A percentile compares a stretch with the other conserved stretches of the same genome.
Conservation (phyloP, 345 rosid genomes). For the Passiflora organensis region DNA sequence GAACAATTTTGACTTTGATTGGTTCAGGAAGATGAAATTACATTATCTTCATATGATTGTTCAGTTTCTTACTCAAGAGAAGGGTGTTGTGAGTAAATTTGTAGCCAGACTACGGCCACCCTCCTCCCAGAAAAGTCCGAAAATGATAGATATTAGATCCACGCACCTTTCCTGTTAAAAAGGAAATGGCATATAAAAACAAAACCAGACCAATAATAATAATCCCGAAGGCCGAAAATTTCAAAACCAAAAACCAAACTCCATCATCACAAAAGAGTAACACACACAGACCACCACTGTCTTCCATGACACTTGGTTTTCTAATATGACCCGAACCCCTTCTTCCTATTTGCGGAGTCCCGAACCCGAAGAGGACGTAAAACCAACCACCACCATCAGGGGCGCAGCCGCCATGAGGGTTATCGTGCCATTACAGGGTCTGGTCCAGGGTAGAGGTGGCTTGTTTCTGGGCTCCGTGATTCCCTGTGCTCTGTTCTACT, state of each 20-base stretch:
- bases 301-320: constrained; percentile 20
- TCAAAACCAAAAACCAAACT: too few relatives aligned
- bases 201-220: too few relatives aligned
- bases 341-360: constrained; percentile 28
- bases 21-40: not conserved
- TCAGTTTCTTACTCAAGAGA: too few relatives aligned
- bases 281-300: not conserved
- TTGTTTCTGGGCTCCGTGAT: constrained; percentile 83
- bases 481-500: constrained; percentile 92
- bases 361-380: constrained; percentile 34
- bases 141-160: not conserved
- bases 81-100: too few relatives aligned
- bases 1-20: not conserved
- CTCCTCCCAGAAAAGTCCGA: not conserved
- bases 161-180: not conserved
- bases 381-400: constrained; percentile 18
- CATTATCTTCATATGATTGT: too few relatives aligned
- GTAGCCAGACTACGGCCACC: too few relatives aligned
- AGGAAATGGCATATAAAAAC: too few relatives aligned
- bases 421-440: constrained; percentile 86
- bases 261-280: too few relatives aligned
- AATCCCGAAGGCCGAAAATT: too few relatives aligned
- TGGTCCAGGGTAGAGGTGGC: constrained; percentile 91
- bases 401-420: constrained; percentile 81
- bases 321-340: constrained; percentile 60